Base-by-base conservation (phyloP, 192 early-diverging fungal genomes). In the Helicostylum pulchrum region DNA sequence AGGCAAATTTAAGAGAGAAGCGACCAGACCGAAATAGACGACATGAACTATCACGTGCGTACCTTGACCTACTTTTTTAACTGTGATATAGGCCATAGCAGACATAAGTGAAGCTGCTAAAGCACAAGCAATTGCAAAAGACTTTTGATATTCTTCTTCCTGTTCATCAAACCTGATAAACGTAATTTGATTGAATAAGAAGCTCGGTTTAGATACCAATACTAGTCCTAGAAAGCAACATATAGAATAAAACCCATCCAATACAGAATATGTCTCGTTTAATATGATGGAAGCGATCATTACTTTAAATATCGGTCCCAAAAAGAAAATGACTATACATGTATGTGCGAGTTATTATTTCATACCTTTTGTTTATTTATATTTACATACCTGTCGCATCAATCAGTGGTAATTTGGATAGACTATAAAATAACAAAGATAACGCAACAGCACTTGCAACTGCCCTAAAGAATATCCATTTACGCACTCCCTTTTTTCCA, bases 1-100 rank as follows among this genome's bases (percentile, higher is more conserved):
- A 68, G 83, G 7, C 42, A 63, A 5, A 62, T 66, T 51, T 15
- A 88, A 55, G 1, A 85, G 48, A 30, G 83, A 72, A 26, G 85
- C 83, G 47, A 89, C 62, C 7, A 73, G 68, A 7, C 92, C 92
- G 77, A 90, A 90, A 58, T 91, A 92, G 21, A 85, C 80, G 6
- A 92, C 87, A 58, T 92, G 92, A 26, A 90, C 87, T 80, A 92
- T 84, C 12, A 80, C 86, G 62, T 90, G 87, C 10, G 85, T 86
- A 4, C 76, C 72, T n/a, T 78, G 74, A 8, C 90, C 90, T 46
- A 92, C 79, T 64, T 84, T 84, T 49, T 89, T 85, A 30, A 88
- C 88, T 12, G 86, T 72, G 32, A 83, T 80, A 66, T 91, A 91
- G 2, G 89, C 87, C 14, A 86, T 53, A 0, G 89, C 78, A 1